Evolutionary conservation across 495 filamentous ascomycete genomes (phyloP).

Genomic region (Penicillium arizonense): DNA sequence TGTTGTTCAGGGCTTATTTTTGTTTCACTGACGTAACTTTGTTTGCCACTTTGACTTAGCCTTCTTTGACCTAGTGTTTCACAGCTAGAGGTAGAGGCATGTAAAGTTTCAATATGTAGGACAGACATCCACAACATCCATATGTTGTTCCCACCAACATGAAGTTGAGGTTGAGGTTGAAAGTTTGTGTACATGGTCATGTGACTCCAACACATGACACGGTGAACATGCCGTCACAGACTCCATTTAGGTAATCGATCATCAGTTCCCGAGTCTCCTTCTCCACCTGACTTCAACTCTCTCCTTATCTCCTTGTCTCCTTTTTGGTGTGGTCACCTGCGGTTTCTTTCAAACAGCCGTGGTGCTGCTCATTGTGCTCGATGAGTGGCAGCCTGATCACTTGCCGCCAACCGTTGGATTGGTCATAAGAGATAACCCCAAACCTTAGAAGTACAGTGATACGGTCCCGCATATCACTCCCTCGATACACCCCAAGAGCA

Average conservation of each 20-base stretch:
- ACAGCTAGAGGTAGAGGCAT: too few species aligned
- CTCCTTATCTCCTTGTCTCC: conserved; percentile 12
- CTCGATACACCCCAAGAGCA: conserved; percentile 1
- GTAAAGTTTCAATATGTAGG: too few species aligned
- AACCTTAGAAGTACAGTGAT: conserved; percentile 17
- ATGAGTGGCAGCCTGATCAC: conserved; percentile 35
- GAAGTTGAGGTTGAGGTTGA: neutral
- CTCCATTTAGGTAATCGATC: conserved; percentile 21
- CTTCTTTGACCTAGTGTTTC: too few species aligned
- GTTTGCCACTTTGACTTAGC: too few species aligned
- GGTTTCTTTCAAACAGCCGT: conserved; percentile 18
- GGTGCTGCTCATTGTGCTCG: conserved; percentile 31
- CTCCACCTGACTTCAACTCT: conserved; percentile 16
- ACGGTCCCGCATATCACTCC: conserved; percentile 17
- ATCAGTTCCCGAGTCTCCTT: conserved; percentile 15
- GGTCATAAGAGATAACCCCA: conserved; percentile 28
- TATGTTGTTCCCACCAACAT: neutral
- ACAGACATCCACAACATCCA: neutral
- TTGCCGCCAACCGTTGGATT: conserved; percentile 39
- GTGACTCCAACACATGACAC: conserved; percentile 7
- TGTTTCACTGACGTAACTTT: too few species aligned
- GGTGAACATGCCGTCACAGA: conserved; percentile 16
- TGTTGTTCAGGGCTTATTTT: too few species aligned
- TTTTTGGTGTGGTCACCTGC: conserved; percentile 11
- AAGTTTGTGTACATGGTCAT: neutral